Conservation (phyloP, 2,329 filamentous ascomycete species). For the Lecanoromycetidae sp. region DNA sequence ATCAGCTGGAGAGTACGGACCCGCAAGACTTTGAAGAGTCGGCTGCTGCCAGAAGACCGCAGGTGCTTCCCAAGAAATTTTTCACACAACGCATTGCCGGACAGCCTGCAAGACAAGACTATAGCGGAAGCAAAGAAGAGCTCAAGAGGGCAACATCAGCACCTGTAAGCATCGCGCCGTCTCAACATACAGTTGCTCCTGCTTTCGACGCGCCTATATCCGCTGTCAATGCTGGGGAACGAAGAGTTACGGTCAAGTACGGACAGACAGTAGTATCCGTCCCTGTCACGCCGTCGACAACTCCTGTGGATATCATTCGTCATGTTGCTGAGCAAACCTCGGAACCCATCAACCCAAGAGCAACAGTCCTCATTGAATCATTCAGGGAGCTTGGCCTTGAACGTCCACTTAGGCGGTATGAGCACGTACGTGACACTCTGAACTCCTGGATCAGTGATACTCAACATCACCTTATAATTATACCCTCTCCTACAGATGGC, state of each 20-base stretch:
- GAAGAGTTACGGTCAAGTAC: constrained; percentile 62
- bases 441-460: constrained; percentile 83
- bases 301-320: constrained; percentile 58
- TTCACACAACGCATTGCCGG: constrained; percentile 8
- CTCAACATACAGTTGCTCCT: constrained; percentile 27
- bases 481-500: constrained; percentile 43
- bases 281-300: constrained; percentile 63
- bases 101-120: constrained; percentile 3
- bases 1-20: not conserved
- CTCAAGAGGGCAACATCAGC: constrained; percentile 21
- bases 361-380: constrained; percentile 63
- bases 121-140: constrained; percentile 9
- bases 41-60: not conserved
- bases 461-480: constrained; percentile 61
- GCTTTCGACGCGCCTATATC: constrained; percentile 66
- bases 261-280: constrained; percentile 56
- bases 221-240: constrained; percentile 66
- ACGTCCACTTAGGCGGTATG: constrained; percentile 71
- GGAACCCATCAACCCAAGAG: constrained; percentile 50
- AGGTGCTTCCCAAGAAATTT: constrained; percentile 2
- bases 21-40: not conserved
- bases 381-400: constrained; percentile 68
- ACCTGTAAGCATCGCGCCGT: constrained; percentile 16
- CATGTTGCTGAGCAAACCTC: constrained; percentile 53
- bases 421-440: constrained; percentile 73